Evolutionary conservation across 805 yeast genomes (phyloP).

Genomic region (Pichia insulana): DNA sequence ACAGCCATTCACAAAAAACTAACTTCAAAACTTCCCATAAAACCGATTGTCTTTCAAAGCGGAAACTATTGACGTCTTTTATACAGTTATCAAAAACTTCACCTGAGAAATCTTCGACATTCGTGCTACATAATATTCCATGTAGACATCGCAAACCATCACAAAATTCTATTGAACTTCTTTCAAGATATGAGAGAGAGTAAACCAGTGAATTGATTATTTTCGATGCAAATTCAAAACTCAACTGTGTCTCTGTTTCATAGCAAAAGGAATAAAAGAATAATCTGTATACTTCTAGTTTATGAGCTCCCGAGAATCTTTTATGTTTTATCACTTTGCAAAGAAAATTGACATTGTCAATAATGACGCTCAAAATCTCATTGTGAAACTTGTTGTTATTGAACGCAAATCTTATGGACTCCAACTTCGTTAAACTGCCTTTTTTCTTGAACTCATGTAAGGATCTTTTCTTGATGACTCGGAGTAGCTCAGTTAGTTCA

Average conservation of each 20-base stretch:
- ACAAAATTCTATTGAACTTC: background rate
- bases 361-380: background rate
- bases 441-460: slow-evolving; percentile 1
- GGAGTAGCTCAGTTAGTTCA: background rate
- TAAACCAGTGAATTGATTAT: background rate
- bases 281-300: slow-evolving; percentile 3
- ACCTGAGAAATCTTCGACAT: slow-evolving; percentile 3
- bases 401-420: slow-evolving; percentile 2
- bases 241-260: slow-evolving; percentile 1
- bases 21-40: slow-evolving; percentile 6
- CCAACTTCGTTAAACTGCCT: background rate
- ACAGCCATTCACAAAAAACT: slow-evolving; percentile 5
- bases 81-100: slow-evolving; percentile 1
- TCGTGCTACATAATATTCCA: background rate
- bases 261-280: slow-evolving; percentile 3
- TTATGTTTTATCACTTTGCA: background rate
- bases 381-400: slow-evolving; percentile 1
- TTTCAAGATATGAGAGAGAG: background rate
- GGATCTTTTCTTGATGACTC: background rate
- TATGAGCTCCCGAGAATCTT: background rate
- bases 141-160: slow-evolving; percentile 6
- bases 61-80: background rate
- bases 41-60: slow-evolving; percentile 1
- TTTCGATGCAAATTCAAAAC: background rate
- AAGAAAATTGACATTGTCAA: slow-evolving; percentile 3